Base-by-base conservation (phyloP, 2,329 filamentous ascomycete species). In the Immersiporthe knoxdaviesiana region DNA sequence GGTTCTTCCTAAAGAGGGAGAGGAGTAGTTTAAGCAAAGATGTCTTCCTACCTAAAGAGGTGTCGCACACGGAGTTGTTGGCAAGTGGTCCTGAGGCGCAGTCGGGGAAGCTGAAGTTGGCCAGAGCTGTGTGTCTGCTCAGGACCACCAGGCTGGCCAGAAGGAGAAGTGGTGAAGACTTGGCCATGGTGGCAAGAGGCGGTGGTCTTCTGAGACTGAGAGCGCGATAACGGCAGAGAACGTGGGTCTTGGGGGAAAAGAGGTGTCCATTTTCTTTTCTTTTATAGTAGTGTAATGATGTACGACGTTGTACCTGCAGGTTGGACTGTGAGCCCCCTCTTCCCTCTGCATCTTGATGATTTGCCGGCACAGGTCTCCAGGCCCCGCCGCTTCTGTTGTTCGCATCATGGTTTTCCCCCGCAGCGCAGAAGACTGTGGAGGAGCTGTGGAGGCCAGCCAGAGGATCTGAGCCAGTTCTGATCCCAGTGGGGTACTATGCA, bases 51-150 rank as follows among this genome's bases (percentile, higher is more conserved):
- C 69, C 54, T 3, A 69, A 18, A 1, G 69, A 65, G 2, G 69
- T 64, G 44, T 71, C 67, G 27, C 69, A 71, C 27, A 71, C 64
- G 4, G 67, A 69, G 30, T 67, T 69, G 44, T 69, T 65, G 16
- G 60, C 67, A 12, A 71, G 64, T 0, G 69, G 69, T 18, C 69
- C 69, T 2, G 69, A 66, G 6, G 41, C 61, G 37, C 69, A 71
- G 61, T 71, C 64, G 24, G 69, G 69, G 24, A 71, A 71, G 39
- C 63, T 67, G n/a, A 64, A 67, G 7, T 47, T 64, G 21, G 64
- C 69, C 16, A 69, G 63, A 2, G 60, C n/a, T 2, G 41, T 39
- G 18, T 47, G 41, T n/a, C 52, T 27, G 47, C 32, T 50, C 12
- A 65, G 35, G 35, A 30, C 30, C 6, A 5, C 56, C 60, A 44